A percentile compares a stretch with the other conserved stretches of the same genome.
These are phyloP conservation scores for Gloeostereum incarnatum DNA, from an alignment of 768 basidiomycete genomes.

Conservation along the genomic window DNA sequence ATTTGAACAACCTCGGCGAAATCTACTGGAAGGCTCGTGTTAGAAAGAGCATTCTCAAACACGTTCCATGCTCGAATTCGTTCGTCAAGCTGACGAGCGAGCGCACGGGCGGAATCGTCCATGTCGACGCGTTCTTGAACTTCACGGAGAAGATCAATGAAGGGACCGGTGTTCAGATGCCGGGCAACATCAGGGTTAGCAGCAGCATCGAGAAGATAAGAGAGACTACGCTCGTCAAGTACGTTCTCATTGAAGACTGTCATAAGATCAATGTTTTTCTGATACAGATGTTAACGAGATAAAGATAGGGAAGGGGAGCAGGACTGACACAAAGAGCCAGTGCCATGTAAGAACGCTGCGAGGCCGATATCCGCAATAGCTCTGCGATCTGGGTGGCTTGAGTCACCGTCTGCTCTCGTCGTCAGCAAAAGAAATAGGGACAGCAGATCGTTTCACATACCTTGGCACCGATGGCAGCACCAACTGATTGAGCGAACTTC, in stretches of 20 bases:
- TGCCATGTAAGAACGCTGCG: conserved; percentile 57
- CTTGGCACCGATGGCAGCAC: conserved; percentile 46
- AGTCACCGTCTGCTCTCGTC: conserved; percentile 29
- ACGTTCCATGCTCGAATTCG: conserved; percentile 50
- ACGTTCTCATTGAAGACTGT: conserved; percentile 43
- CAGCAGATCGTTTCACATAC: conserved; percentile 23
- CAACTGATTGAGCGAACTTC: conserved; percentile 46
- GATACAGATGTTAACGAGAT: conserved; percentile 3
- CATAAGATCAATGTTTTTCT: conserved; percentile 52
- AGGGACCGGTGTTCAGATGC: conserved; percentile 32
- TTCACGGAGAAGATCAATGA: conserved; percentile 30
- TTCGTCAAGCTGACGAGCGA: conserved; percentile 34
- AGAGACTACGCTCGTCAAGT: conserved; percentile 46
- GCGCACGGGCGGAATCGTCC: conserved; percentile 30
- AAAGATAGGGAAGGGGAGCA: not conserved
- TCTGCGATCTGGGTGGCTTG: conserved; percentile 56
- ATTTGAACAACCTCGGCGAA: conserved; percentile 38
- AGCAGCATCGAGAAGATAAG: conserved; percentile 53
- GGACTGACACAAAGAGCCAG: conserved; percentile 28
- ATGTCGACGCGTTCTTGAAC: conserved; percentile 26
- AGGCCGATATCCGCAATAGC: conserved; percentile 53
- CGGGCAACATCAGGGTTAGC: conserved; percentile 58
- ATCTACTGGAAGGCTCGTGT: conserved; percentile 40
- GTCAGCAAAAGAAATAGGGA: conserved; percentile 5
- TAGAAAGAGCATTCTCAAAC: conserved; percentile 54